Base-by-base conservation (phyloP, 2,329 filamentous ascomycete species). In the Albifimbria verrucaria region DNA sequence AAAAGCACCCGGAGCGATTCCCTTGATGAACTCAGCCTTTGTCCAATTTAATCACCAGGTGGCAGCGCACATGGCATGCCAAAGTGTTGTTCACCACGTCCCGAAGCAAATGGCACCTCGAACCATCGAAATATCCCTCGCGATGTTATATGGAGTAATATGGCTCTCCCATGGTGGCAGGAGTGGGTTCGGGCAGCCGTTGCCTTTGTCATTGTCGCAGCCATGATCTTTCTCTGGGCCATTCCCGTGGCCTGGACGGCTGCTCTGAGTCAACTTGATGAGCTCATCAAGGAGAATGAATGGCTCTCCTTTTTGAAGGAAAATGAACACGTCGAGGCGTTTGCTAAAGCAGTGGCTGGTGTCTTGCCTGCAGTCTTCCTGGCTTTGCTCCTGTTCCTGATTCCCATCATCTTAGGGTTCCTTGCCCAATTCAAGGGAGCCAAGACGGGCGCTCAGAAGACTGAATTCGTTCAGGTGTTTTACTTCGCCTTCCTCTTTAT, bases 41-140 rank as follows among this genome's bases (percentile, higher is more conserved):
- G 92, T 99, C 56, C 94, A 99, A 67, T 99, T 99, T 79, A 96
- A 99, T 65, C 89, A 97, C 65, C 94, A 99, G 68, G 90, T 97
- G 2, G 92, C 93, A 6, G 94, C 94, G 0, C 94, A 99, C 65
- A 97, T 99, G 94, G 94, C 93, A 53, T 97, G 92, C 67, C 94
- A 99, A 68, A 86, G 90, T 47, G 80, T 95, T 45, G 92, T 89
- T 39, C 92, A 97, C 67, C 94, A 99, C 63, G 71, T 96, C 1
- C 94, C 94, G 1, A 90, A 90, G 62, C 89, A 96, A 45, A 99
- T 99, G 94, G 82, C 90, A 1, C 94, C 94, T 1, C 85, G 94
- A 24, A 82, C 90, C 41, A 89, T 96, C n/a, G 94, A 99, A 67
- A 92, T 99, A 46, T 92, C 7, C 94, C 94, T 1, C 87, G 87